A percentile compares a stretch with the other conserved stretches of the same genome.
phyloP scores from a whole-genome alignment of 257 asterid genomes.

The Fraxinus excelsior region DNA sequence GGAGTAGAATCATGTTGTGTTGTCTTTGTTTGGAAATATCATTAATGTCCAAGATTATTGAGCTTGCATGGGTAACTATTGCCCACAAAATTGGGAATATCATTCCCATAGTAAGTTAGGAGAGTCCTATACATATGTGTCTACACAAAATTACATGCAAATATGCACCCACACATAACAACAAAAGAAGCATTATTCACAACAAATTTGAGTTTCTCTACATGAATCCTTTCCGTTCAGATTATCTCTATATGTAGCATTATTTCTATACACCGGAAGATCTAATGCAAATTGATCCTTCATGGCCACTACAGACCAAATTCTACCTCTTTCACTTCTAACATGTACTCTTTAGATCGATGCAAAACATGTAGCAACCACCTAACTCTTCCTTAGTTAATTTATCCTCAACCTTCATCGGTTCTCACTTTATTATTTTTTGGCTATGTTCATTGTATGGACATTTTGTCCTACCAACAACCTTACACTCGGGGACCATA shows the following conservation, averaged over 20 bases:
- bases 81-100: not conserved
- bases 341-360: not conserved
- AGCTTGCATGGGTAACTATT: not conserved
- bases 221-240: too few relatives aligned
- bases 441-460: not conserved
- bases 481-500: not conserved
- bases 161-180: not conserved
- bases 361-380: not conserved
- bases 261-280: not conserved
- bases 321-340: not conserved
- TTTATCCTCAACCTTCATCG: not conserved
- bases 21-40: not conserved
- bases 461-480: not conserved
- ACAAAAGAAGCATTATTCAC: not conserved
- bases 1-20: not conserved
- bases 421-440: too few relatives aligned
- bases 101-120: not conserved
- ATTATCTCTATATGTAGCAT: too few relatives aligned
- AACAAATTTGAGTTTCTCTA: not conserved
- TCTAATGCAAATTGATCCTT: not conserved
- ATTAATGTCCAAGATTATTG: not conserved
- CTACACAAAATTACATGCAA: not conserved
- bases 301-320: not conserved
- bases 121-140: not conserved
- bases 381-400: not conserved